Evolutionary conservation across 345 rosid genomes (phyloP).

Genomic region (Brassica nigra): DNA sequence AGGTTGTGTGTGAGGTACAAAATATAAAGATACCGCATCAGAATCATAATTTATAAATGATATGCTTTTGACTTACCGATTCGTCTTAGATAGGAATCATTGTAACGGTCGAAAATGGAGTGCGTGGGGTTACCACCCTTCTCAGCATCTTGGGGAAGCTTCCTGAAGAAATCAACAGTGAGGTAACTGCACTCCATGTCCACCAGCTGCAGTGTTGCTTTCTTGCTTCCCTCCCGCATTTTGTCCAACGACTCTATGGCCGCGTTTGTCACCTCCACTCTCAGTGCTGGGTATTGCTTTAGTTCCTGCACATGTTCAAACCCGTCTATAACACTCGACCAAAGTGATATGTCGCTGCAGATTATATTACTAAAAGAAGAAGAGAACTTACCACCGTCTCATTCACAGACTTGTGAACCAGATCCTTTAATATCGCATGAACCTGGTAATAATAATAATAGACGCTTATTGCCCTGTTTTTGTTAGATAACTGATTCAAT

Average conservation of each 20-base stretch:
- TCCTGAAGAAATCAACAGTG: conserved; percentile 96
- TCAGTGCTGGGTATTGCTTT: conserved; percentile 94
- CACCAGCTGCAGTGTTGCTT: conserved; percentile 88
- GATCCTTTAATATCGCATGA: conserved; percentile 87
- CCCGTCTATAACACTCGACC: conserved; percentile 4
- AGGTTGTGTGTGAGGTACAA: not conserved
- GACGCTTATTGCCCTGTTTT: not conserved
- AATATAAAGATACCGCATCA: not conserved
- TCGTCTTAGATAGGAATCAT: conserved; percentile 85
- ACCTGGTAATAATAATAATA: conserved; percentile 47
- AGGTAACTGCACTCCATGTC: conserved; percentile 96
- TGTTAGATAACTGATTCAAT: conserved; percentile 7
- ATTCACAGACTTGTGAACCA: conserved; percentile 89
- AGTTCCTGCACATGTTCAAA: conserved; percentile 68
- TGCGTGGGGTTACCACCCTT: conserved; percentile 98
- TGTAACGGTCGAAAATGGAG: conserved; percentile 94
- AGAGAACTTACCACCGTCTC: conserved; percentile 75
- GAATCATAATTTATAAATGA: not conserved
- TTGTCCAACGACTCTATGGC: conserved; percentile 87
- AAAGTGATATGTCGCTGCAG: not conserved
- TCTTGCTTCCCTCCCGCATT: conserved; percentile 90
- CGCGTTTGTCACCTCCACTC: conserved; percentile 89
- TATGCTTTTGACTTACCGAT: conserved; percentile 62
- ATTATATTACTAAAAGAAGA: conserved; percentile 2
- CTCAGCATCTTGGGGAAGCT: conserved; percentile 96